Conservation (phyloP, 2,329 filamentous ascomycete species). For the Aschersonia sp. region DNA sequence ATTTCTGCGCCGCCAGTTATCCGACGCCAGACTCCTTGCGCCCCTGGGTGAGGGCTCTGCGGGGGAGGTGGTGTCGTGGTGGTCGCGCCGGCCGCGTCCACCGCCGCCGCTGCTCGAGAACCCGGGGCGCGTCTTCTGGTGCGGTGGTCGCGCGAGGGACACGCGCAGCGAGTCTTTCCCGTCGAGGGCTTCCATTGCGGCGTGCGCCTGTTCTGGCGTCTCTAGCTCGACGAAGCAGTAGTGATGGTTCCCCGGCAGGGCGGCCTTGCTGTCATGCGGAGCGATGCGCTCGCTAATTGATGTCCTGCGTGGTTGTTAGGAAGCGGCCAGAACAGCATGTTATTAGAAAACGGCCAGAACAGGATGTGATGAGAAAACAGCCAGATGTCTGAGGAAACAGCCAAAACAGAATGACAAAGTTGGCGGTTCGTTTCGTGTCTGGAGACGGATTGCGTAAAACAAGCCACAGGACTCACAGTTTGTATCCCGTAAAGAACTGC, state of each 20-base stretch:
- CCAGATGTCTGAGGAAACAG: too few relatives aligned
- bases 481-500: conserved; percentile 30
- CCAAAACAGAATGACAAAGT: too few relatives aligned
- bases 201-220: conserved; percentile 35
- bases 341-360: too few relatives aligned
- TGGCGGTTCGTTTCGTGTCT: neutral
- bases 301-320: conserved; percentile 4
- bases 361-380: too few relatives aligned
- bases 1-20: conserved; percentile 2
- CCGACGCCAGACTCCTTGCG: conserved; percentile 3
- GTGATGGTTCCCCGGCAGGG: conserved; percentile 40
- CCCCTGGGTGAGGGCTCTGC: neutral
- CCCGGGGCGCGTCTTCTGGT: neutral
- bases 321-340: too few relatives aligned
- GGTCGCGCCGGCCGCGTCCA: neutral
- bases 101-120: neutral
- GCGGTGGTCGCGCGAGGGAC: conserved; percentile 4
- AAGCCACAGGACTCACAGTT: conserved; percentile 17
- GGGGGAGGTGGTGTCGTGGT: neutral
- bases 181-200: conserved; percentile 24
- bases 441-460: neutral
- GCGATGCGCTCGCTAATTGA: conserved; percentile 38
- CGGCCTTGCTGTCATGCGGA: conserved; percentile 37
- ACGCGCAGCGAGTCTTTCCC: conserved; percentile 11
- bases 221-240: conserved; percentile 54